These are phyloP conservation scores for Aquilaria malaccensis DNA, from an alignment of 345 rosid genomes.

Conservation along the genomic window DNA sequence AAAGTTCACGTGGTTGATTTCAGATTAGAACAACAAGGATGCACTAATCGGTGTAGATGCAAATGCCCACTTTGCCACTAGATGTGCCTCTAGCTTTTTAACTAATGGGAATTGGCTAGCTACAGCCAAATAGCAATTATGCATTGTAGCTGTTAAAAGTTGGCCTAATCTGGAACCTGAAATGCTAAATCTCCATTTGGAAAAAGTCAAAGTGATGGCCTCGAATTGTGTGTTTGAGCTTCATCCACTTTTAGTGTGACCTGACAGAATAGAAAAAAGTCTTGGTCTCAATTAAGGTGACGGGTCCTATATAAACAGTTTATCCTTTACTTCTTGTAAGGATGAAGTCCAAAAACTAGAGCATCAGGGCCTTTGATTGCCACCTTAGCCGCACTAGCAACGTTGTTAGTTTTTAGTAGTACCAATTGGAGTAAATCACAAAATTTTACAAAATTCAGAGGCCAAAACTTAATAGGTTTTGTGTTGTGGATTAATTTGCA, in stretches of 20 bases:
- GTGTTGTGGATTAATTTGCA: too few relatives aligned
- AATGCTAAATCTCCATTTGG: constrained; percentile 47
- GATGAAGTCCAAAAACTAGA: too few relatives aligned
- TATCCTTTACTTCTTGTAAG: too few relatives aligned
- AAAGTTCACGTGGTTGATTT: constrained; percentile 80
- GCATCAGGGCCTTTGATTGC: too few relatives aligned
- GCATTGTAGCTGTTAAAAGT: constrained; percentile 64
- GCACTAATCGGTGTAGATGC: constrained; percentile 95
- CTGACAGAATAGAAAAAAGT: constrained; percentile 58
- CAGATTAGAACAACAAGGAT: constrained; percentile 55
- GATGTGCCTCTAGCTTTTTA: constrained; percentile 75
- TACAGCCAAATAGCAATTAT: constrained; percentile 47
- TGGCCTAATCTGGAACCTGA: constrained; percentile 67
- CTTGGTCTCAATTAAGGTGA: constrained; percentile 36
- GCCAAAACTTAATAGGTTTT: too few relatives aligned
- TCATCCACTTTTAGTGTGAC: constrained; percentile 49
- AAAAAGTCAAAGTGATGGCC: constrained; percentile 50
- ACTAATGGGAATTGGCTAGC: constrained; percentile 76
- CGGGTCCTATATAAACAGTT: constrained; percentile 32
- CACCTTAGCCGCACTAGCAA: too few relatives aligned
- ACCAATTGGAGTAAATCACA: too few relatives aligned
- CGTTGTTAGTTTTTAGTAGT: too few relatives aligned
- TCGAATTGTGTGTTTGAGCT: constrained; percentile 83
- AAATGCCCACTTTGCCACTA: constrained; percentile 71
- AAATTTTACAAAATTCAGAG: too few relatives aligned